Evolutionary conservation across 495 filamentous ascomycete species (phyloP).

Genomic region (Podospora comata): DNA sequence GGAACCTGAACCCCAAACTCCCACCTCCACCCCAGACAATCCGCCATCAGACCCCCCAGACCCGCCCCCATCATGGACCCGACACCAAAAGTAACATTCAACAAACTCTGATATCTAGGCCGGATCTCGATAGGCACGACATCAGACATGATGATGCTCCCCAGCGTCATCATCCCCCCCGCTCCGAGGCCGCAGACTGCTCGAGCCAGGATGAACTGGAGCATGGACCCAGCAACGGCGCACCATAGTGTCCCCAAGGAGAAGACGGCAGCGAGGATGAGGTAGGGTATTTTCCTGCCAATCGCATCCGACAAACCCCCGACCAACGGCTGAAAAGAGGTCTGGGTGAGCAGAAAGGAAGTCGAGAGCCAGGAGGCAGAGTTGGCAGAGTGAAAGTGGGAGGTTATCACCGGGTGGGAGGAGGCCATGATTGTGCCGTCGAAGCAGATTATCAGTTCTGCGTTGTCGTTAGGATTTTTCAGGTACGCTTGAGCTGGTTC

Average conservation of each 20-base stretch:
- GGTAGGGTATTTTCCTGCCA: constrained; percentile 66
- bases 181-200: constrained; percentile 73
- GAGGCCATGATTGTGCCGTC: constrained; percentile 80
- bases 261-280: constrained; percentile 62
- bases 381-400: constrained; percentile 71
- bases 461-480: no score
- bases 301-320: constrained; percentile 70
- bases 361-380: constrained; percentile 79
- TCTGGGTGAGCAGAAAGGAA: constrained; percentile 72
- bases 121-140: constrained; percentile 69
- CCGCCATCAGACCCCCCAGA: constrained; percentile 70
- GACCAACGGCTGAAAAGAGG: constrained; percentile 69
- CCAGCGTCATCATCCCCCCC: constrained; percentile 69
- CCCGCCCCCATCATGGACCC: constrained; percentile 64
- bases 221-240: constrained; percentile 65
- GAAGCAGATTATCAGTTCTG: constrained; percentile 51
- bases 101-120: constrained; percentile 70
- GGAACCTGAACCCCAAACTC: constrained; percentile 67
- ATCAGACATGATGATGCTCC: constrained; percentile 70
- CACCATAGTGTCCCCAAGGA: constrained; percentile 68
- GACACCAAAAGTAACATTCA: constrained; percentile 65
- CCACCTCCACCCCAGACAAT: constrained; percentile 71
- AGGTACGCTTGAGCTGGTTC: no score
- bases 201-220: constrained; percentile 67
- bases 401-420: constrained; percentile 77